Conservation (phyloP, 129 eudicot genomes). For the Scalesia atractyloides region DNA sequence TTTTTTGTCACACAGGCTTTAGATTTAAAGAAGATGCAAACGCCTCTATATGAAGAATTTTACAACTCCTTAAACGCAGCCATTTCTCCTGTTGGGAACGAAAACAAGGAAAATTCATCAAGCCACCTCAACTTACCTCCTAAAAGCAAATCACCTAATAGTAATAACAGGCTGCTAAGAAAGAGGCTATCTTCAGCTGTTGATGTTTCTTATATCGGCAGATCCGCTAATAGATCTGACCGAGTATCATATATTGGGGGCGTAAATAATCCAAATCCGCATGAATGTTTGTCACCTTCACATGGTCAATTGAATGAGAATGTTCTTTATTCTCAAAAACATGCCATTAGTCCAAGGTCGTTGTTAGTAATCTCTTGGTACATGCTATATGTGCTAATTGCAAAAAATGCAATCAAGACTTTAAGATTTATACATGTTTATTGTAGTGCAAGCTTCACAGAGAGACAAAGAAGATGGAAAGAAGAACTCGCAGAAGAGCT, state of each 20-base stretch:
- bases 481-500: slow-evolving; percentile 95
- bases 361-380: slow-evolving; percentile 10
- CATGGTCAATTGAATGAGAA: slow-evolving; percentile 52
- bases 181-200: slow-evolving; percentile 82
- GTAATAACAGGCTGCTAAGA: slow-evolving; percentile 35
- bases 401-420: background rate
- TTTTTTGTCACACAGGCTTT: slow-evolving; percentile 71
- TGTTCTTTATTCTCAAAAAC: slow-evolving; percentile 44
- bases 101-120: slow-evolving; percentile 66
- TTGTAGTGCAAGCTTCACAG: slow-evolving; percentile 62
- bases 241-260: slow-evolving; percentile 47
- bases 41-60: slow-evolving; percentile 87
- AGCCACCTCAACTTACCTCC: slow-evolving; percentile 64
- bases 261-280: slow-evolving; percentile 46
- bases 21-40: slow-evolving; percentile 92
- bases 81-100: slow-evolving; percentile 42
- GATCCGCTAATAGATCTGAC: slow-evolving; percentile 54
- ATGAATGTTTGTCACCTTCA: slow-evolving; percentile 49
- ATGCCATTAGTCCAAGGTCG: slow-evolving; percentile 66
- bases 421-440: background rate
- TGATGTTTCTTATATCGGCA: slow-evolving; percentile 49
- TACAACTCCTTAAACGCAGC: slow-evolving; percentile 76
- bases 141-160: slow-evolving; percentile 73
- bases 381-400: background rate
- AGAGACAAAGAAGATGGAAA: slow-evolving; percentile 88